These are phyloP conservation scores for Coix lacrymajobi DNA, from an alignment of 176 grass and related monocot genomes.

Conservation along the genomic window DNA sequence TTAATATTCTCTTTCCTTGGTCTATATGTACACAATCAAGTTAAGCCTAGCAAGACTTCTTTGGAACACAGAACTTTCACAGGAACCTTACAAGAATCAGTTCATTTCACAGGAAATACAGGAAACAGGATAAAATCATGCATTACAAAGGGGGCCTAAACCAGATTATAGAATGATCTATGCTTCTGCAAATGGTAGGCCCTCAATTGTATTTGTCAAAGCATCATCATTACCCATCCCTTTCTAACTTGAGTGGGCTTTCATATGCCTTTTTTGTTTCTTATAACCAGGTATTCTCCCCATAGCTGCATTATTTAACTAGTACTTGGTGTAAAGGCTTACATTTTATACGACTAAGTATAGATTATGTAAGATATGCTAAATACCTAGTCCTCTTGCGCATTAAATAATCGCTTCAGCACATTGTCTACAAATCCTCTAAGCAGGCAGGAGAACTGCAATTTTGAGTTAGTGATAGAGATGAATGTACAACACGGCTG, in stretches of 20 bases:
- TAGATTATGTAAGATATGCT: not conserved
- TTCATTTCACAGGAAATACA: not conserved
- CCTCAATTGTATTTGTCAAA: slow-evolving; percentile 7
- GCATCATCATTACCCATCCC: slow-evolving; percentile 9
- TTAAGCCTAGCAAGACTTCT: not conserved
- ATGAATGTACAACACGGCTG: not conserved
- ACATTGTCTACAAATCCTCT: not conserved
- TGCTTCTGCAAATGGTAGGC: not conserved
- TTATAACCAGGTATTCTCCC: not conserved
- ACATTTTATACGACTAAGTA: not conserved
- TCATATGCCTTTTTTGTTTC: not conserved
- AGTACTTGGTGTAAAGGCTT: not conserved
- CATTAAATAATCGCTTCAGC: not conserved
- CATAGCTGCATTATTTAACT: not conserved
- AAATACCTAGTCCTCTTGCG: not conserved
- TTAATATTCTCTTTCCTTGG: not conserved
- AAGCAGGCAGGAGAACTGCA: not conserved
- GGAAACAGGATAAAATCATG: not conserved
- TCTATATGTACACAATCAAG: not conserved
- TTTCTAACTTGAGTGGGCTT: not conserved
- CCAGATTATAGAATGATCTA: slow-evolving; percentile 16
- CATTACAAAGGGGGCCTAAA: not conserved
- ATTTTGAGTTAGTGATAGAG: not conserved
- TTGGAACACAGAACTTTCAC: not conserved
- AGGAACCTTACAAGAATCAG: not conserved